Evolutionary conservation across 2,329 filamentous ascomycete species (phyloP).

Genomic region (Trichoderma koningii): DNA sequence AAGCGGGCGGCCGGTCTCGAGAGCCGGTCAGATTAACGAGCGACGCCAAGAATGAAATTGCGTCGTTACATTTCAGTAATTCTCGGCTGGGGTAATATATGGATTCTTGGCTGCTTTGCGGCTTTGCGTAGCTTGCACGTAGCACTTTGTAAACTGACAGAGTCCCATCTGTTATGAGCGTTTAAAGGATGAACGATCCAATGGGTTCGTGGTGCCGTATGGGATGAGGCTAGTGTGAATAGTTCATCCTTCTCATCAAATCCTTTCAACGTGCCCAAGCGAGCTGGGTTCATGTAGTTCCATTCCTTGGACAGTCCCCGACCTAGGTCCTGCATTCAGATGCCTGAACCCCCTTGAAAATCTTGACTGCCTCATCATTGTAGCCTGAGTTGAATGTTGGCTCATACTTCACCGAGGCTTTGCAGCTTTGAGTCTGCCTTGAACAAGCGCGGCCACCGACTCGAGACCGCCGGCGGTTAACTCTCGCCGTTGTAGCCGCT

Average conservation of each 20-base stretch:
- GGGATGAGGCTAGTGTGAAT: not conserved
- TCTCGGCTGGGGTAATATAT: not conserved
- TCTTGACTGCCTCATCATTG: not conserved
- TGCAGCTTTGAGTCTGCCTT: not conserved
- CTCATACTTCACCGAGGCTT: not conserved
- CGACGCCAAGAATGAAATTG: not conserved
- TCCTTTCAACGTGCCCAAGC: not conserved
- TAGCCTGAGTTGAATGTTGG: not conserved
- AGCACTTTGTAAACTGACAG: not conserved
- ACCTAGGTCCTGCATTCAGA: not conserved
- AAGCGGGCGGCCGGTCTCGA: conserved; percentile 8
- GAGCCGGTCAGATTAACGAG: conserved; percentile 17
- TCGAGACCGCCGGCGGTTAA: not conserved
- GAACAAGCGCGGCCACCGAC: not conserved
- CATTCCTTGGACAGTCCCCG: not conserved
- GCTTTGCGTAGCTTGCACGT: not conserved
- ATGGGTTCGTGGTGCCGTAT: not conserved
- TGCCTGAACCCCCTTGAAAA: not conserved
- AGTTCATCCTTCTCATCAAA: not conserved
- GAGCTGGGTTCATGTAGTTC: not conserved
- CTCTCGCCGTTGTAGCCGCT: not conserved
- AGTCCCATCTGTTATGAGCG: not conserved
- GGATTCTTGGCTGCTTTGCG: not conserved
- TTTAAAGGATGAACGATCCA: not conserved
- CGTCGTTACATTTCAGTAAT: not conserved